Base-by-base conservation (phyloP, 345 rosid species). In the Ceriops zippeliana region DNA sequence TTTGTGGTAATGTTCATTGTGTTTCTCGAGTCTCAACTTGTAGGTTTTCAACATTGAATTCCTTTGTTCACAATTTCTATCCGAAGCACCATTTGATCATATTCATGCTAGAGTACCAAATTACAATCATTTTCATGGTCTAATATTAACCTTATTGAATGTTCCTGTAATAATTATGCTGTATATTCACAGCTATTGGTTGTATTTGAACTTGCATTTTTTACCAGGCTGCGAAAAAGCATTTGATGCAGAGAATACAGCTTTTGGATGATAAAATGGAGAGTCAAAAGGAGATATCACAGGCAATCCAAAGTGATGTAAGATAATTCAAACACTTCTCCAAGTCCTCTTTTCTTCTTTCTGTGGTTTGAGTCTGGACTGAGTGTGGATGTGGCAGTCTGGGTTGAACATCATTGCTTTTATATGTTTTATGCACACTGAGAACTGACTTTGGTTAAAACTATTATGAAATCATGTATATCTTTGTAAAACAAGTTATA, bases 221-320 rank as follows among this genome's bases (percentile, higher is more conserved):
- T 24, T 24, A 47, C 68, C 81, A 95, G 99, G 83, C 85, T 56
- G 96, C 93, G 57, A 95, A 90, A 83, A 83, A 70, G 78, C 96
- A 95, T 83, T 79, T 95, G 73, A 83, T 89, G 3, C 93, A 95
- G 71, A 74, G 93, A 70, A 87, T 95, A 67, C 87, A 83, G 73
- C 83, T 73, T 70, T 83, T 92, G 77, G 92, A 83, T 58, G 87
- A 89, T 74, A 95, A 87, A 87, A 80, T 90, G 87, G 96, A 89
- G 35, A 74, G 67, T 70, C 96, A 91, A 70, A 85, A 85, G 77
- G 93, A 85, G 77, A 78, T 90, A 71, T 90, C 96, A 7, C 85
- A 82, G 77, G 84, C 77, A 73, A 83, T 95, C 64, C 84, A 86
- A 75, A 77, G 78, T 69, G 81, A 84, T 72, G 99, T 91, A 83